Evolutionary conservation across 305 asterid genomes (phyloP).

Genomic region (Fraxinus baroniana): DNA sequence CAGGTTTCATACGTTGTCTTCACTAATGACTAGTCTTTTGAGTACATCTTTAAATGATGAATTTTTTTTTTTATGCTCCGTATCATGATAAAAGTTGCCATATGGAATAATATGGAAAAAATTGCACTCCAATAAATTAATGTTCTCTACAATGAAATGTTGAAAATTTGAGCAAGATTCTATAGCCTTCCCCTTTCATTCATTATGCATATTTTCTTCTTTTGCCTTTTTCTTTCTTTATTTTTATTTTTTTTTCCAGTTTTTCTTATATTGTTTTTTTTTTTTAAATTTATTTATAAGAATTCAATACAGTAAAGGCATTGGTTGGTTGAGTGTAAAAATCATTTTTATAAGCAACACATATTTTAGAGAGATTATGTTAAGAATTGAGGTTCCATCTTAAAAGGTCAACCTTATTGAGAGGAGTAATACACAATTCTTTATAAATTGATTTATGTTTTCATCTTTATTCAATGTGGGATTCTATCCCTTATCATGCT

Average conservation of each 20-base stretch:
- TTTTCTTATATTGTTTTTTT: not conserved
- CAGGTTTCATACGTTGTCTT: not conserved
- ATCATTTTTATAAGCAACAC: no score
- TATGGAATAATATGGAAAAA: constrained; percentile 2
- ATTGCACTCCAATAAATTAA: not conserved
- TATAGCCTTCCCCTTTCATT: constrained; percentile 7
- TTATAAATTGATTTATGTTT: no score
- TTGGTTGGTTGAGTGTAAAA: not conserved
- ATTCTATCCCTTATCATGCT: no score
- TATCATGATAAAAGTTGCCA: constrained; percentile 16
- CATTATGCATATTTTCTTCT: not conserved
- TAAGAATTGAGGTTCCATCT: no score
- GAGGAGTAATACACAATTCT: no score
- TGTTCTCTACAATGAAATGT: not conserved
- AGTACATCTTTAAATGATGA: constrained; percentile 7
- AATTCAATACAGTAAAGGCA: not conserved
- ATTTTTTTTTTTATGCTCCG: not conserved
- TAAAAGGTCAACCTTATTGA: no score
- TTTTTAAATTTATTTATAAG: not conserved
- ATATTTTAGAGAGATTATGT: no score
- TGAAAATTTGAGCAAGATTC: not conserved
- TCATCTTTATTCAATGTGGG: no score
- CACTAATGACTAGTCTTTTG: constrained; percentile 3
- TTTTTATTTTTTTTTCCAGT: no score
- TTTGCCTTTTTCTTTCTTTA: not conserved